phyloP scores from a whole-genome alignment of 208 protist species.

The Leishmania lainsoni region DNA sequence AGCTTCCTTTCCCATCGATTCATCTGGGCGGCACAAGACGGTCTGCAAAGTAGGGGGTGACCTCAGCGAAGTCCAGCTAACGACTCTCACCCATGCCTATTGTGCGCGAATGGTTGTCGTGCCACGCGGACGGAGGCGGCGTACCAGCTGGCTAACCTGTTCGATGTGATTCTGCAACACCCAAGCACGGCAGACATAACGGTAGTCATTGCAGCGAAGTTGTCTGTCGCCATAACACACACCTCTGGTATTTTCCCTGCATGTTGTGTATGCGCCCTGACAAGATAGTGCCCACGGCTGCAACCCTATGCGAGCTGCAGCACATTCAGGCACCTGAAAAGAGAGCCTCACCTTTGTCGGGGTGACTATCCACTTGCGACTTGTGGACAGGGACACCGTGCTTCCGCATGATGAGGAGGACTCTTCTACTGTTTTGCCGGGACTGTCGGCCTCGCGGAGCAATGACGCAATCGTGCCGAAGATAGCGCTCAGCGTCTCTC shows the following conservation, averaged over 20 bases:
- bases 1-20: slow-evolving; percentile 23
- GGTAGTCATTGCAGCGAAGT: slow-evolving; percentile 77
- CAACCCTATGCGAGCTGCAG: slow-evolving; percentile 57
- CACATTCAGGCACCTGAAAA: slow-evolving; percentile 41
- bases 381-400: slow-evolving; percentile 29
- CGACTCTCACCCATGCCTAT: slow-evolving; percentile 57
- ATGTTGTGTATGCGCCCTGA: slow-evolving; percentile 66
- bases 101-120: slow-evolving; percentile 41
- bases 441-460: neutral
- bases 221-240: slow-evolving; percentile 54
- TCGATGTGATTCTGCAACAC: slow-evolving; percentile 72
- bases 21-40: slow-evolving; percentile 58
- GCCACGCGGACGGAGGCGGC: slow-evolving; percentile 15
- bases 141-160: slow-evolving; percentile 43
- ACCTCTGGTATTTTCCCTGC: slow-evolving; percentile 67
- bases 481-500: neutral
- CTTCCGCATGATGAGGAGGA: slow-evolving; percentile 24
- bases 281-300: slow-evolving; percentile 66
- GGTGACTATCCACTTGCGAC: slow-evolving; percentile 20
- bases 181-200: slow-evolving; percentile 59
- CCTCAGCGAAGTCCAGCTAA: slow-evolving; percentile 57
- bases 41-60: slow-evolving; percentile 82
- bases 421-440: neutral
- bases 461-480: neutral
- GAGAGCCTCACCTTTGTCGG: slow-evolving; percentile 19